Conservation (phyloP, 2,329 filamentous ascomycete genomes). For the Aschersonia sp. region DNA sequence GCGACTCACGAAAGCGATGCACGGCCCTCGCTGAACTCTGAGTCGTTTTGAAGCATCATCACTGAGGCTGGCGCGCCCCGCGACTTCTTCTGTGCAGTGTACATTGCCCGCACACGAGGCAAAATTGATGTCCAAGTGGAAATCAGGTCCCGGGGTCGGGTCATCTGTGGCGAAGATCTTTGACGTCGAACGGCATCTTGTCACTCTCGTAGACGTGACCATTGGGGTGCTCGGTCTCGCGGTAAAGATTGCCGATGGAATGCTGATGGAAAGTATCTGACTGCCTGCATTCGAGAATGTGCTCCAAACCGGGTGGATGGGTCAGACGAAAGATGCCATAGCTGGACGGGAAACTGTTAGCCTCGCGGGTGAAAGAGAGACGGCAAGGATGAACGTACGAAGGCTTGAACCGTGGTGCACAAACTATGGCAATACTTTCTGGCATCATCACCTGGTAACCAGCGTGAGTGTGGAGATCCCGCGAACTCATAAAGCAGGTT, state of each 20-base stretch:
- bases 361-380: too few species aligned
- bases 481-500: slow-evolving; percentile 93
- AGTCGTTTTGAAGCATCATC: too few species aligned
- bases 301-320: slow-evolving; percentile 75
- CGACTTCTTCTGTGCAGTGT: background rate
- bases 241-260: slow-evolving; percentile 56
- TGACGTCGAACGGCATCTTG: slow-evolving; percentile 45
- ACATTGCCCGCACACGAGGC: background rate
- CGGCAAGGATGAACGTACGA: slow-evolving; percentile 41
- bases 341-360: slow-evolving; percentile 24
- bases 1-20: too few species aligned
- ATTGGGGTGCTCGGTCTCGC: slow-evolving; percentile 49
- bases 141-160: background rate
- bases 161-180: slow-evolving; percentile 30
- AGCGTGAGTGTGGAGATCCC: slow-evolving; percentile 84
- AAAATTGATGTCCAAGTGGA: background rate
- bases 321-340: slow-evolving; percentile 90
- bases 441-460: slow-evolving; percentile 95
- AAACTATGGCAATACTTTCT: slow-evolving; percentile 94
- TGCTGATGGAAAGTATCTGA: slow-evolving; percentile 74
- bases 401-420: slow-evolving; percentile 66
- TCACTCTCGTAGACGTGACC: slow-evolving; percentile 59
- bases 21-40: too few species aligned
- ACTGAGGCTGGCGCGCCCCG: too few species aligned
- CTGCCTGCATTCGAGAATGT: slow-evolving; percentile 68